Conservation (phyloP, 148 eudicot genomes). For the Nepenthes gracilis region DNA sequence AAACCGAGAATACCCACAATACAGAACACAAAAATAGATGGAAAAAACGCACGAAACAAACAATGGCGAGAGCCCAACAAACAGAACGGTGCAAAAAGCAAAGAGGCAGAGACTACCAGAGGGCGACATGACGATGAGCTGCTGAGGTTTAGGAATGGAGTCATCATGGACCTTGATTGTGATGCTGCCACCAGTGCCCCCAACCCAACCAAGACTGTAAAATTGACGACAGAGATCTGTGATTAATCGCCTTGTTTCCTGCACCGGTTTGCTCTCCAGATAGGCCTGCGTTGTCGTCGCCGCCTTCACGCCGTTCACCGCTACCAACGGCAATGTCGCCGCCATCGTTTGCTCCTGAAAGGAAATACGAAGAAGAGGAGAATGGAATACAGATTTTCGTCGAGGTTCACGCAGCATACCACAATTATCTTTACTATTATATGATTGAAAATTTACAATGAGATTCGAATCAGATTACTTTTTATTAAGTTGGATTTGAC, state of each 20-base stretch:
- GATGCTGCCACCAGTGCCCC: slow-evolving; percentile 97
- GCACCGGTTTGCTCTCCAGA: slow-evolving; percentile 49
- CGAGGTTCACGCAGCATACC: no score
- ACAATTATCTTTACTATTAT: no score
- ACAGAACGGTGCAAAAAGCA: neutral
- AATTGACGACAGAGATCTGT: slow-evolving; percentile 89
- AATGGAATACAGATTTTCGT: no score
- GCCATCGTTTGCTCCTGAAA: neutral
- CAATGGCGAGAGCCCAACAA: neutral
- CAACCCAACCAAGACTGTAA: slow-evolving; percentile 90
- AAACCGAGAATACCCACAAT: no score
- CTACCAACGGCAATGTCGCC: slow-evolving; percentile 25
- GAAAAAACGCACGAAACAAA: neutral
- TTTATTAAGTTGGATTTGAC: no score
- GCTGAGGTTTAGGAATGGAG: slow-evolving; percentile 61
- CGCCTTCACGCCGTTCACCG: slow-evolving; percentile 30
- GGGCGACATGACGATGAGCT: slow-evolving; percentile 89
- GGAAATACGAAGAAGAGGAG: no score
- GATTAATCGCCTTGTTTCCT: slow-evolving; percentile 52
- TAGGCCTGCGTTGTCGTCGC: slow-evolving; percentile 42
- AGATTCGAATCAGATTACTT: no score
- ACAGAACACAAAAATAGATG: neutral
- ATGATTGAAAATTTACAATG: no score
- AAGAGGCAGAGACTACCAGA: slow-evolving; percentile 40
- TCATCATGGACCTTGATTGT: slow-evolving; percentile 88